Percentiles rank a stretch among this genome's conserved stretches.
Evolutionary conservation across 306 rosid genomes (phyloP).

Genomic region (Quercus dentata): DNA sequence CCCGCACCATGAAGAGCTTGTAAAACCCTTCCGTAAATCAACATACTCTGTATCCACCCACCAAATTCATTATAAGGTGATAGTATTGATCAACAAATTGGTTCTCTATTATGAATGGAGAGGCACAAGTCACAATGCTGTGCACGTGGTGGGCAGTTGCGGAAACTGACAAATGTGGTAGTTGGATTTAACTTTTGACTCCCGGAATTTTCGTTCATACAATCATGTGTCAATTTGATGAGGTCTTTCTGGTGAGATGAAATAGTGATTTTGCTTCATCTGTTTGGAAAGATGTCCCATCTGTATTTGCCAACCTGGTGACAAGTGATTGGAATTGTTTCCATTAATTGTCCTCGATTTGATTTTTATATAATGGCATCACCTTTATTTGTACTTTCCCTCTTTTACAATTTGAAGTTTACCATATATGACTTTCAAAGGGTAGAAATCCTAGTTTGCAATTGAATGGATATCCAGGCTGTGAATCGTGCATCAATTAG

Average conservation of each 20-base stretch:
- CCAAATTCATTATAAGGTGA: not conserved
- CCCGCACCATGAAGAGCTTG: not conserved
- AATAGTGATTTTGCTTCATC: not conserved
- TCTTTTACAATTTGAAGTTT: not conserved
- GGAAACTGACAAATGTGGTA: not conserved
- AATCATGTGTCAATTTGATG: not conserved
- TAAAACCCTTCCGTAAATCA: not conserved
- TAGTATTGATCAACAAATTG: not conserved
- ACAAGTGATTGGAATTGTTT: not conserved
- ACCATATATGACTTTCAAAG: not conserved
- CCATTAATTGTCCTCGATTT: not conserved
- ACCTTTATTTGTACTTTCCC: not conserved
- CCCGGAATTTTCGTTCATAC: not conserved
- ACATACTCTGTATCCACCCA: not conserved
- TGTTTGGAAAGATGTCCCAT: not conserved
- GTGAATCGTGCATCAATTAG: not conserved
- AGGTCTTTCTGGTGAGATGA: not conserved
- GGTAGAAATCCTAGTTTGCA: not conserved
- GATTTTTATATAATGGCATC: not conserved
- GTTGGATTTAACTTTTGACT: not conserved
- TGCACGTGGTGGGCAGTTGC: slow-evolving; percentile 2
- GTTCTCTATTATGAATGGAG: not conserved
- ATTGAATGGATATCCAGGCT: not conserved
- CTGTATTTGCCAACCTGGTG: not conserved
- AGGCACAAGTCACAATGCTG: not conserved